These are phyloP conservation scores for Chalara sp. DNA, from an alignment of 2,329 filamentous ascomycete genomes.

Conservation along the genomic window DNA sequence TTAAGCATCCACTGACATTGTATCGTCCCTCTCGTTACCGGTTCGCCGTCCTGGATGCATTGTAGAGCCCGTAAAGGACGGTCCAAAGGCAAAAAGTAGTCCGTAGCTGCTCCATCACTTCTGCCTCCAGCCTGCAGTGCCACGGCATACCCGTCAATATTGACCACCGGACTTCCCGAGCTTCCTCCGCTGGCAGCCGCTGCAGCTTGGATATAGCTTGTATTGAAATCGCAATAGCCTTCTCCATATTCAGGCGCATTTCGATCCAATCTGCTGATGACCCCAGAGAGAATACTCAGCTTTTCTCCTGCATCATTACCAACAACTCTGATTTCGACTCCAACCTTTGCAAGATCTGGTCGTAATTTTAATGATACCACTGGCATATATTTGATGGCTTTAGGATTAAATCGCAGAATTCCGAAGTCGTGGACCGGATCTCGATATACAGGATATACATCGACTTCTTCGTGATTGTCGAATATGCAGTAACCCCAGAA, in stretches of 20 bases:
- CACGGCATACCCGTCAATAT: slow-evolving; percentile 86
- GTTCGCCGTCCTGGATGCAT: slow-evolving; percentile 70
- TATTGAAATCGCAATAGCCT: slow-evolving; percentile 96
- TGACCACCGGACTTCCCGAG: slow-evolving; percentile 97
- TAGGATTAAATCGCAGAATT: slow-evolving; percentile 91
- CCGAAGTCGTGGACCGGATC: slow-evolving; percentile 98
- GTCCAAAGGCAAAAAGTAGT: slow-evolving; percentile 94
- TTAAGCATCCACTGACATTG: slow-evolving; percentile 97
- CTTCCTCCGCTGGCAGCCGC: slow-evolving; percentile 94
- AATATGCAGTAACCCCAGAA: slow-evolving; percentile 99
- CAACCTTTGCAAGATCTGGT: slow-evolving; percentile 83
- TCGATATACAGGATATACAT: slow-evolving; percentile 93
- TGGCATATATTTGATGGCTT: slow-evolving; percentile 95
- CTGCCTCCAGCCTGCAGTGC: slow-evolving; percentile 91
- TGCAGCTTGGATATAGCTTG: slow-evolving; percentile 94
- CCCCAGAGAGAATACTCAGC: slow-evolving; percentile 92
- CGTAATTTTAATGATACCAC: slow-evolving; percentile 72
- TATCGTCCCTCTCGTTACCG: slow-evolving; percentile 87
- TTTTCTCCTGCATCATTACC: slow-evolving; percentile 99
- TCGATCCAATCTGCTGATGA: slow-evolving; percentile 90
- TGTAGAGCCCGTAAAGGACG: slow-evolving; percentile 80
- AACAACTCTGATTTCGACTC: slow-evolving; percentile 90
- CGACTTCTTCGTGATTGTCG: slow-evolving; percentile 96
- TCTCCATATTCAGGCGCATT: slow-evolving; percentile 98
- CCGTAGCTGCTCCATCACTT: slow-evolving; percentile 90